Base-by-base conservation (phyloP, 2,329 filamentous ascomycete species). In the Calonectria montana region DNA sequence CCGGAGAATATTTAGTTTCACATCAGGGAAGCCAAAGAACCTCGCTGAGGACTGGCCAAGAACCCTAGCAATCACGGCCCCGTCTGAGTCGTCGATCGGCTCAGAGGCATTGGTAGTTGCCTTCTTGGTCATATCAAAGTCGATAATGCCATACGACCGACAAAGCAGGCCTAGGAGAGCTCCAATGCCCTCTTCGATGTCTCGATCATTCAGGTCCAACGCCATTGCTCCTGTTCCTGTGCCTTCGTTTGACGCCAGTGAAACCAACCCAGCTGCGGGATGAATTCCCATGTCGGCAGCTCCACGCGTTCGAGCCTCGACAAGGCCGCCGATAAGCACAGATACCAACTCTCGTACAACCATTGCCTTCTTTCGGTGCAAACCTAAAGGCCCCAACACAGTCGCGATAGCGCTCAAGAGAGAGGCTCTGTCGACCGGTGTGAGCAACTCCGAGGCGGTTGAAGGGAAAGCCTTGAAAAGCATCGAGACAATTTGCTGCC, bases 261-360 rank as follows among this genome's bases (percentile, higher is more conserved):
- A 92, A 29, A 95, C 92, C 63, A 98, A 86, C 0, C 95, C 96
- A 12, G 96, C 95, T 21, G 96, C 96, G 47, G 97, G 97, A 83
- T 98, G 96, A 41, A 99, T 94, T 4, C 96, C 97, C 79, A 97
- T 94, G 80, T 98, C 97, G n/a, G 97, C 96, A 47, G 97, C 97
- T 37, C 96, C 96, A 59, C 96, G 90, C 57, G 97, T 98, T 45
- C 97, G 91, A 18, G 97, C 97, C 83, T 98, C 95, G 5, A 98
- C 93, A 10, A 99, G 88, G 3, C 94, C 95, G 39, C 92, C 93
- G 65, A 97, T 94, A 47, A 98, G 87, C 18, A 95, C 92, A 4
- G 92, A 93, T 10, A 99, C 89, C 62, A 98, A 88, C 79, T 98
- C 95, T 77, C 94, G 92, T 78, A 98, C 89, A 0, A 98, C 91